These are phyloP conservation scores for Sporopachydermia lactativora DNA, from an alignment of 805 yeast genomes.

Conservation along the genomic window DNA sequence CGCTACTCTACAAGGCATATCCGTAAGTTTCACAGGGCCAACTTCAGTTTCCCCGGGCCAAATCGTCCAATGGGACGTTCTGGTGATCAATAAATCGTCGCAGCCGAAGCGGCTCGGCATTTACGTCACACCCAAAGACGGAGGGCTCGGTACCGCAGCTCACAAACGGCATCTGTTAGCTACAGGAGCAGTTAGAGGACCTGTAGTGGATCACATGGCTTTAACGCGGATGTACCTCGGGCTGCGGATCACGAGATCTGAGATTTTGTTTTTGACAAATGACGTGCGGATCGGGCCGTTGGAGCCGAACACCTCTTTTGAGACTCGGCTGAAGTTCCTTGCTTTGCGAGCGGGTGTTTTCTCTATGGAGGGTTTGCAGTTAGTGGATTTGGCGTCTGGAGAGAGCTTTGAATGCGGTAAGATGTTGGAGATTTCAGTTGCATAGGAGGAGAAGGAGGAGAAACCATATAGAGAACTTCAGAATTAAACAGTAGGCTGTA, in stretches of 20 bases:
- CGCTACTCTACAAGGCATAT: constrained; percentile 22
- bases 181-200: constrained; percentile 4
- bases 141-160: too few species aligned
- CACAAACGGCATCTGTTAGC: constrained; percentile 9
- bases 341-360: constrained; percentile 55
- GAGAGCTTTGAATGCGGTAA: constrained; percentile 61
- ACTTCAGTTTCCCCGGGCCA: constrained; percentile 47
- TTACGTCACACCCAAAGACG: constrained; percentile 24
- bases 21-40: constrained; percentile 47
- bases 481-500: too few species aligned
- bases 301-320: constrained; percentile 48
- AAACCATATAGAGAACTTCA: too few species aligned
- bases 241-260: constrained; percentile 30
- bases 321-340: constrained; percentile 43
- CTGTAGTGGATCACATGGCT: constrained; percentile 11
- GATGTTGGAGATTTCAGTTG: constrained; percentile 53
- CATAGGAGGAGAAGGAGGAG: too few species aligned
- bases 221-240: constrained; percentile 23
- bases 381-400: constrained; percentile 49
- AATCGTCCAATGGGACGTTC: constrained; percentile 46
- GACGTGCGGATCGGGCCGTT: constrained; percentile 50
- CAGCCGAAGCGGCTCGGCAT: constrained; percentile 38
- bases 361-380: constrained; percentile 47
- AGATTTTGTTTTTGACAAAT: constrained; percentile 48
- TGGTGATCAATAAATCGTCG: constrained; percentile 47